phyloP scores from a whole-genome alignment of 345 rosid species.

The Schrenkiella parvula region DNA sequence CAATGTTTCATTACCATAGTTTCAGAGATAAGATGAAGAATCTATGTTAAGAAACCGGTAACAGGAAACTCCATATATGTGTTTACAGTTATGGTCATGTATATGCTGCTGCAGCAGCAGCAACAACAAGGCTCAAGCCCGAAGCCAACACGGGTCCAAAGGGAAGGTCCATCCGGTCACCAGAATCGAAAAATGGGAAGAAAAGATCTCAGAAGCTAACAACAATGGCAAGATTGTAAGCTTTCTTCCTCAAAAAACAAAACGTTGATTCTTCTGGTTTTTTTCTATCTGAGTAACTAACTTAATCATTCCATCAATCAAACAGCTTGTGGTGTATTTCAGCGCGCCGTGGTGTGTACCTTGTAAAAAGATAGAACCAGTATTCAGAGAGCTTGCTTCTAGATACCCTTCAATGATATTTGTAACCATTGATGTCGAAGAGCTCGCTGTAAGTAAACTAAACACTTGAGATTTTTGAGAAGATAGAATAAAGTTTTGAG shows the following conservation, averaged over 20 bases:
- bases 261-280: neutral
- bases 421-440: constrained; percentile 56
- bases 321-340: constrained; percentile 64
- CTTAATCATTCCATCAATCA: neutral
- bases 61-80: neutral
- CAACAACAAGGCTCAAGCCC: constrained; percentile 20
- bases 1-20: neutral
- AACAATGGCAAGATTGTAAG: constrained; percentile 53
- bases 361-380: constrained; percentile 51
- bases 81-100: constrained; percentile 30
- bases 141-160: constrained; percentile 33
- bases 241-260: neutral
- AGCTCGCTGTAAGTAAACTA: constrained; percentile 50
- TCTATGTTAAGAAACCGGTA: neutral
- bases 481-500: neutral
- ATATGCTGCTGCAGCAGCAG: constrained; percentile 19
- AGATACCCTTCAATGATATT: constrained; percentile 55
- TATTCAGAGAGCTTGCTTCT: constrained; percentile 48
- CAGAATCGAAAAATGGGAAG: constrained; percentile 53
- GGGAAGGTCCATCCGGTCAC: constrained; percentile 50
- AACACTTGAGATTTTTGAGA: neutral
- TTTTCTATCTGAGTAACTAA: neutral
- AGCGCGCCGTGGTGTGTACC: constrained; percentile 66
- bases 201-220: constrained; percentile 54
- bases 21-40: neutral